Conservation (phyloP, 108 stramenopile species). For the Aurantiochytrium sp. region DNA sequence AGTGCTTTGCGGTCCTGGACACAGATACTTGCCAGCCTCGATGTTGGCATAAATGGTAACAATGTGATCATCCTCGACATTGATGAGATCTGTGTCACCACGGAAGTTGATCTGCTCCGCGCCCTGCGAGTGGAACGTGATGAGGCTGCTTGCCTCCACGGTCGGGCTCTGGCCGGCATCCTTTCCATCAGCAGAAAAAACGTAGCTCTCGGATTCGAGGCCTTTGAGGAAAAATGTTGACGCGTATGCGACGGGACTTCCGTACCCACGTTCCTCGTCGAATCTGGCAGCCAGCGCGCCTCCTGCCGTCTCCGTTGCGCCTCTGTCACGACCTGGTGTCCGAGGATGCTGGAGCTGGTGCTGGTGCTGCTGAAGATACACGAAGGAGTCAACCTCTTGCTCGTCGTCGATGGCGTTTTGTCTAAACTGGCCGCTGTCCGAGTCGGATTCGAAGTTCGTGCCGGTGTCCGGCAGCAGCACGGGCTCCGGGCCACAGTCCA, state of each 20-base stretch:
- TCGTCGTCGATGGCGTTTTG: too few species aligned
- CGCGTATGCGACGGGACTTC: background rate
- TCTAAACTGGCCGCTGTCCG: background rate
- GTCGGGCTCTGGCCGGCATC: background rate
- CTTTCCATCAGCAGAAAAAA: background rate
- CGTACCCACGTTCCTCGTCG: background rate
- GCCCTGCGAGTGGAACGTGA: constrained; percentile 1
- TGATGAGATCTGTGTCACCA: background rate
- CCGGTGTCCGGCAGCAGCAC: background rate
- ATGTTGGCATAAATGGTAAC: background rate
- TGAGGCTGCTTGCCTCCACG: background rate
- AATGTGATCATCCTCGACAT: background rate
- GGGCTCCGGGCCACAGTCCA: background rate
- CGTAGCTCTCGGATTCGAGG: background rate
- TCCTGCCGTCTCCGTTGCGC: too few species aligned
- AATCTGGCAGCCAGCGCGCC: background rate
- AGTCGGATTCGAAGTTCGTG: background rate
- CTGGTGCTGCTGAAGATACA: too few species aligned
- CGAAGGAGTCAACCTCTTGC: too few species aligned
- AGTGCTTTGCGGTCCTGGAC: background rate
- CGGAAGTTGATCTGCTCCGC: constrained; percentile 7
- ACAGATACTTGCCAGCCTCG: background rate
- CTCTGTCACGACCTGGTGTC: too few species aligned
- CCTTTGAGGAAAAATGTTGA: background rate
- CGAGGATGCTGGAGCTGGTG: too few species aligned